Conservation (phyloP, 306 rosid genomes). For the Quercus dentata region DNA sequence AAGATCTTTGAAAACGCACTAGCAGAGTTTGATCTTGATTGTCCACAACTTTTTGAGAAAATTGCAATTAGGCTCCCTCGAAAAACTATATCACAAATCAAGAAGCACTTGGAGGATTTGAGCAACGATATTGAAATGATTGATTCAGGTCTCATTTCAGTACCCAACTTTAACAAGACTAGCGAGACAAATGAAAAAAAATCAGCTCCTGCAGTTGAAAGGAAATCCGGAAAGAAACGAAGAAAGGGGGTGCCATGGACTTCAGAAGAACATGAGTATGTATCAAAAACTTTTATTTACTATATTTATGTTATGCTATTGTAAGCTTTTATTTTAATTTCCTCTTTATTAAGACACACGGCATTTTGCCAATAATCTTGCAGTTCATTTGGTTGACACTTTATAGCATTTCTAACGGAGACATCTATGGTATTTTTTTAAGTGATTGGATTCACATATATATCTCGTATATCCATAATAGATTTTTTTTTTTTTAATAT, state of each 20-base stretch:
- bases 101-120: neutral
- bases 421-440: no score
- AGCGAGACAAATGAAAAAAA: neutral
- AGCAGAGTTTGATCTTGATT: neutral
- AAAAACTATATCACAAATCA: neutral
- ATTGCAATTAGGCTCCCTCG: neutral
- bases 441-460: no score
- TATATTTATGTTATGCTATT: no score
- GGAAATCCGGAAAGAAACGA: neutral
- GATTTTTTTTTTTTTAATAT: no score
- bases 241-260: conserved; percentile 1
- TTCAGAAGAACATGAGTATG: conserved; percentile 1
- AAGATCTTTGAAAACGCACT: neutral
- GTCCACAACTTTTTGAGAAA: neutral
- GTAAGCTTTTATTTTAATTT: no score
- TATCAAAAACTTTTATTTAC: neutral
- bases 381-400: no score
- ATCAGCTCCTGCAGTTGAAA: neutral
- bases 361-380: no score
- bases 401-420: no score
- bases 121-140: conserved; percentile 4
- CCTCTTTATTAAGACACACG: no score
- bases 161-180: neutral
- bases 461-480: no score
- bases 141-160: neutral